Conservation (phyloP, 139 green algal species). For the Volvox africanus region DNA sequence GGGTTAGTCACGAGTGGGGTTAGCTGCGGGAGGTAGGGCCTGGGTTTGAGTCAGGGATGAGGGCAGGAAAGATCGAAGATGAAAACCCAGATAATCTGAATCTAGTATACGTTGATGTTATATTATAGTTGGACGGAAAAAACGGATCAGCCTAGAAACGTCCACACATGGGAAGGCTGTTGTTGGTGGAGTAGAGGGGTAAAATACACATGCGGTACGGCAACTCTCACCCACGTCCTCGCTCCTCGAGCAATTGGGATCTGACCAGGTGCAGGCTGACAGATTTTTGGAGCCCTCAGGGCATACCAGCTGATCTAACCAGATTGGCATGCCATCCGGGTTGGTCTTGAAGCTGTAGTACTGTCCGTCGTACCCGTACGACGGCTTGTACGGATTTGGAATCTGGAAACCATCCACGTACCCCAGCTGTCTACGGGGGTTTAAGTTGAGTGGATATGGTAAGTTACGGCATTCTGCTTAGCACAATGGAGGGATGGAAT, state of each 20-base stretch:
- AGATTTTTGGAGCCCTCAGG: neutral
- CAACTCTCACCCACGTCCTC: slow-evolving; percentile 8
- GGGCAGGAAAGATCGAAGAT: no score
- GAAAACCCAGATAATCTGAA: no score
- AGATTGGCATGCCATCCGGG: neutral
- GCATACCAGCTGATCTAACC: slow-evolving; percentile 9
- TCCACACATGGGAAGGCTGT: no score
- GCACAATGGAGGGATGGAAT: no score
- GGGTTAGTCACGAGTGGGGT: neutral
- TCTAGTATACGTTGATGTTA: no score
- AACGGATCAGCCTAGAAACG: no score
- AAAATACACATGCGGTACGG: no score
- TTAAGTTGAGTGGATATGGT: neutral
- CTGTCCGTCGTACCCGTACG: neutral
- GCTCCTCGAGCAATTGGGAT: neutral
- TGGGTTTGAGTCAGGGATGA: no score
- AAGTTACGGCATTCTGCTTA: no score
- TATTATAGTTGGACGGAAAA: no score
- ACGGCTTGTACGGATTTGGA: neutral
- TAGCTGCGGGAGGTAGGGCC: no score
- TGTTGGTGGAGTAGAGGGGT: no score
- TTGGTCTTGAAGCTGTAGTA: slow-evolving; percentile 15
- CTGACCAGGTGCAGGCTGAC: neutral
- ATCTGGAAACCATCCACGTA: slow-evolving; percentile 7
- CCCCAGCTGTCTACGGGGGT: slow-evolving; percentile 5